Percentiles rank a stretch among this genome's conserved stretches.
phyloP scores from a whole-genome alignment of 768 basidiomycete species.

The Leccinum fibrillosum region DNA sequence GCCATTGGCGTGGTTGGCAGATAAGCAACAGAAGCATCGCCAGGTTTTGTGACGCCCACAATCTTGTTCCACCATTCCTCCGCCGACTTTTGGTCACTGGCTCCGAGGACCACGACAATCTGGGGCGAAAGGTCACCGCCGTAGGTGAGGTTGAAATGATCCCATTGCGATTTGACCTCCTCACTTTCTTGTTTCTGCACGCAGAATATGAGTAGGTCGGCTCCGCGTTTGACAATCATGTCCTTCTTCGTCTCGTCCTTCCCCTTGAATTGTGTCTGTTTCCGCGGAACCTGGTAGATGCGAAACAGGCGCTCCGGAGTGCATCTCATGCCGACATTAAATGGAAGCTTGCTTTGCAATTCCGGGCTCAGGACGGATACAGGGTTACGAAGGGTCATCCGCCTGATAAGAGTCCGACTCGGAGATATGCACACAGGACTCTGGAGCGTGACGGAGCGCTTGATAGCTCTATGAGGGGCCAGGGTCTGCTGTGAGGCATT shows the following conservation, averaged over 20 bases:
- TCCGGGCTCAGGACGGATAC: slow-evolving; percentile 2
- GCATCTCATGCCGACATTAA: slow-evolving; percentile 13
- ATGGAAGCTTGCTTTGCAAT: slow-evolving; percentile 16
- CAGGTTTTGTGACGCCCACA: not conserved
- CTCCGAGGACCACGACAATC: slow-evolving; percentile 21
- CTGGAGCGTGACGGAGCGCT: slow-evolving; percentile 17
- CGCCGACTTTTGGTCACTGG: slow-evolving; percentile 15
- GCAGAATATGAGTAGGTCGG: slow-evolving; percentile 24
- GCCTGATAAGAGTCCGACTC: slow-evolving; percentile 1
- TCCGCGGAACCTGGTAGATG: slow-evolving; percentile 17
- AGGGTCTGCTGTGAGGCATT: slow-evolving; percentile 10
- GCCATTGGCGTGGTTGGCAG: slow-evolving; percentile 11
- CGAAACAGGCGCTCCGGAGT: slow-evolving; percentile 17
- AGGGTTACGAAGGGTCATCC: slow-evolving; percentile 14
- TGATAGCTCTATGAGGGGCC: not conserved
- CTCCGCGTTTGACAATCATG: slow-evolving; percentile 17
- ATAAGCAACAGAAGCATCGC: slow-evolving; percentile 12
- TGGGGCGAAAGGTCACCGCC: slow-evolving; percentile 26
- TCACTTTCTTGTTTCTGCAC: slow-evolving; percentile 4
- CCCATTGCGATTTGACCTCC: slow-evolving; percentile 21
- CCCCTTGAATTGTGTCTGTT: not conserved
- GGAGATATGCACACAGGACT: slow-evolving; percentile 9
- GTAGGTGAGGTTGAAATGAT: slow-evolving; percentile 21
- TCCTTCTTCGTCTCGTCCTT: slow-evolving; percentile 6
- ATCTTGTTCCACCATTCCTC: slow-evolving; percentile 18